phyloP scores from a whole-genome alignment of 306 rosid species.

The Vigna trinervia region DNA sequence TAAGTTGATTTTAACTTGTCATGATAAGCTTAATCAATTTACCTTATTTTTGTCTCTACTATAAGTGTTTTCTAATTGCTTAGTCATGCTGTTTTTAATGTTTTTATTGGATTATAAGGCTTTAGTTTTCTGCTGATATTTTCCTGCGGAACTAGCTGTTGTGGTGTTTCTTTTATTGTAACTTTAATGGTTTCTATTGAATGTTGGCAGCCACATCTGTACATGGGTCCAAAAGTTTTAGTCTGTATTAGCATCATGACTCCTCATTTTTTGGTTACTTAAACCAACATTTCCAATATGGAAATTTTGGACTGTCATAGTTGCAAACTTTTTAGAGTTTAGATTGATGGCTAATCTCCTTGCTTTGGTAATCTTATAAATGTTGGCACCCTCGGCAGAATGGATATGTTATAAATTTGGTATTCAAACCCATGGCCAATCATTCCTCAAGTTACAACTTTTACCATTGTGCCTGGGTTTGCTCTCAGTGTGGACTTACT shows the following conservation, averaged over 20 bases:
- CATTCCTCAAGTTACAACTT: too few species aligned
- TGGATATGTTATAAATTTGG: slow-evolving; percentile 4
- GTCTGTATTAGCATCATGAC: neutral
- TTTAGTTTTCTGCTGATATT: slow-evolving; percentile 6
- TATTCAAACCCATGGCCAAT: too few species aligned
- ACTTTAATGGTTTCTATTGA: slow-evolving; percentile 5
- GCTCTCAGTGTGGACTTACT: neutral
- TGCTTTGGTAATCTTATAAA: neutral
- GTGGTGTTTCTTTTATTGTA: neutral
- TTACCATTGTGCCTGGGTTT: neutral
- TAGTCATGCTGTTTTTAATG: neutral
- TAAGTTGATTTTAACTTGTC: neutral
- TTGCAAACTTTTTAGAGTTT: neutral
- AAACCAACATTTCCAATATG: slow-evolving; percentile 2
- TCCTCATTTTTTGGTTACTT: neutral
- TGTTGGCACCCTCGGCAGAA: neutral
- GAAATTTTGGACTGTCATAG: neutral
- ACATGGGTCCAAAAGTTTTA: neutral
- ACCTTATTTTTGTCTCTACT: neutral
- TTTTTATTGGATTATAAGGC: neutral
- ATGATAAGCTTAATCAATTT: neutral
- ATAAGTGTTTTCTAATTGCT: neutral
- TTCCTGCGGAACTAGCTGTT: neutral
- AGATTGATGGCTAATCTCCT: neutral
- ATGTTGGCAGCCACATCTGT: neutral